Percentiles rank a stretch among this genome's conserved stretches.
Conservation (phyloP, 2,329 filamentous ascomycete genomes). For the Pseudogymnoascus sp. region DNA sequence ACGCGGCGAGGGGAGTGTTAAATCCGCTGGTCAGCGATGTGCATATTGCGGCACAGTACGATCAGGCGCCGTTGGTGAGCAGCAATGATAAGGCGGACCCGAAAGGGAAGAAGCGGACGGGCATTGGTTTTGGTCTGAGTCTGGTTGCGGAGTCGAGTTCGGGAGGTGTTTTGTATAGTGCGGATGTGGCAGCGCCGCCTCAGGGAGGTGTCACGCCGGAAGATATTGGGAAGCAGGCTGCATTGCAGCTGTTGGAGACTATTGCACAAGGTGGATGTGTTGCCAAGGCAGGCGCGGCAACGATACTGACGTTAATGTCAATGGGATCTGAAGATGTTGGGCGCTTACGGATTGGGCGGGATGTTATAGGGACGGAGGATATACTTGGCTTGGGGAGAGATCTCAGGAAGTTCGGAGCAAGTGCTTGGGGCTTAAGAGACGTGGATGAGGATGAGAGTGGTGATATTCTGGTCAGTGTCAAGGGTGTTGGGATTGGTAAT, state of each 20-base stretch:
- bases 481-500: slow-evolving; percentile 88
- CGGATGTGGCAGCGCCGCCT: slow-evolving; percentile 68
- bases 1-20: slow-evolving; percentile 74
- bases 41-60: slow-evolving; percentile 77
- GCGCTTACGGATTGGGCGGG: slow-evolving; percentile 68
- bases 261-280: slow-evolving; percentile 78
- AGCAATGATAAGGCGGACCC: slow-evolving; percentile 46
- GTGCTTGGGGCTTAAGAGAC: slow-evolving; percentile 82
- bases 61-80: slow-evolving; percentile 49
- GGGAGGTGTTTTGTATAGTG: slow-evolving; percentile 72
- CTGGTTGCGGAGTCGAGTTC: slow-evolving; percentile 88
- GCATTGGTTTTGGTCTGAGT: slow-evolving; percentile 84
- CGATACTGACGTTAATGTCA: slow-evolving; percentile 82
- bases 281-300: slow-evolving; percentile 59
- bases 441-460: slow-evolving; percentile 50
- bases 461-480: slow-evolving; percentile 81
- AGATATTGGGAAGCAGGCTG: slow-evolving; percentile 80
- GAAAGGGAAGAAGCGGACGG: slow-evolving; percentile 57
- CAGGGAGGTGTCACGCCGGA: slow-evolving; percentile 78
- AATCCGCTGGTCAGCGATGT: slow-evolving; percentile 83
- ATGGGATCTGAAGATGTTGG: slow-evolving; percentile 98
- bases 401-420: slow-evolving; percentile 77
- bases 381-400: slow-evolving; percentile 75
- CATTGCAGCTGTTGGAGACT: slow-evolving; percentile 78
- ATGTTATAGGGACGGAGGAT: slow-evolving; percentile 73